Evolutionary conservation across 257 asterid genomes (phyloP).

Genomic region (Penstemon eatonii): DNA sequence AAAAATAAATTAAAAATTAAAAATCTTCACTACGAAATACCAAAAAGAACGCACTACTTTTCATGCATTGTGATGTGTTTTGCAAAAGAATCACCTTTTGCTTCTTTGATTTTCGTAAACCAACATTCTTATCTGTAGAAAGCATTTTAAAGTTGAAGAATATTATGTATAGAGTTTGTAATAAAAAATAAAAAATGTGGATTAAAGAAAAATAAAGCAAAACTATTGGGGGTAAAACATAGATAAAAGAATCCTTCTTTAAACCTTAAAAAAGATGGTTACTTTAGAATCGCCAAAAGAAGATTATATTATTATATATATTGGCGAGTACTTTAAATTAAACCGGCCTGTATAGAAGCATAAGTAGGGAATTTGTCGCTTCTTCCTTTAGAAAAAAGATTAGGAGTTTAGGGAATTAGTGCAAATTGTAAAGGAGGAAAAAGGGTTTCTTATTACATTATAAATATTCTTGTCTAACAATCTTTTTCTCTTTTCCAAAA

Average conservation of each 20-base stretch:
- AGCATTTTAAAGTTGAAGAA: constrained; percentile 51
- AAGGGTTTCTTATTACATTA: constrained; percentile 18
- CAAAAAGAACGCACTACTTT: constrained; percentile 43
- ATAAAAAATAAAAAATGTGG: not conserved
- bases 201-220: constrained; percentile 5
- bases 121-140: constrained; percentile 65
- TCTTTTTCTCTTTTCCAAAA: constrained; percentile 17
- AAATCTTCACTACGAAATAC: constrained; percentile 33
- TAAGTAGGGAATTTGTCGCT: constrained; percentile 55
- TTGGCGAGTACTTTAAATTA: constrained; percentile 38
- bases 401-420: constrained; percentile 32
- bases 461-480: constrained; percentile 4
- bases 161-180: constrained; percentile 25
- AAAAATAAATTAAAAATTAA: constrained; percentile 14
- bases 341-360: constrained; percentile 27
- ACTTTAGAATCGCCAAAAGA: constrained; percentile 49
- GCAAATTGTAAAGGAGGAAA: constrained; percentile 31
- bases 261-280: constrained; percentile 34
- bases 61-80: constrained; percentile 60
- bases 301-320: constrained; percentile 23
- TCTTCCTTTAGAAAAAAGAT: constrained; percentile 35
- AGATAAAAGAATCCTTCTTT: constrained; percentile 39
- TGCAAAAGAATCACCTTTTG: constrained; percentile 45
- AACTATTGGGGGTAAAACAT: constrained; percentile 3
- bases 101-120: constrained; percentile 50